phyloP scores from a whole-genome alignment of 139 green algal genomes.

The Ettlia oleoabundans region DNA sequence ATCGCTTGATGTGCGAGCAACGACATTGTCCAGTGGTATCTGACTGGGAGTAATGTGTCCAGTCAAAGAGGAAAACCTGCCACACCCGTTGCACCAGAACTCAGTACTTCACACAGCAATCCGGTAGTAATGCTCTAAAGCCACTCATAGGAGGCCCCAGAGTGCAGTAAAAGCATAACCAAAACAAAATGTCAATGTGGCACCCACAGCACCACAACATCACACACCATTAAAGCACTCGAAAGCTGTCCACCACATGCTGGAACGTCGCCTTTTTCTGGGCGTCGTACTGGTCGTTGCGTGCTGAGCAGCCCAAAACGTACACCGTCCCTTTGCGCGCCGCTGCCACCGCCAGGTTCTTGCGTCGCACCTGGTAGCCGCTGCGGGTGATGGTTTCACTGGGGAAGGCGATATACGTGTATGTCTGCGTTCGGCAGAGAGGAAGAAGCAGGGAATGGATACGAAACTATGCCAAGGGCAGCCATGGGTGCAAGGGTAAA shows the following conservation, averaged over 20 bases:
- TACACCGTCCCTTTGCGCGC: slow-evolving; percentile 32
- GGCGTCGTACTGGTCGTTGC: slow-evolving; percentile 67
- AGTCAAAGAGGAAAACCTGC: no score
- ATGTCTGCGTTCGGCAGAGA: slow-evolving; percentile 20
- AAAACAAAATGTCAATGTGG: no score
- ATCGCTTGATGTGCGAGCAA: no score
- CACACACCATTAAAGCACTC: slow-evolving; percentile 44
- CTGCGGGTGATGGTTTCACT: slow-evolving; percentile 68
- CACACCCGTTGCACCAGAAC: no score
- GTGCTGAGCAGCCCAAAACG: slow-evolving; percentile 47
- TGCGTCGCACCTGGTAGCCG: slow-evolving; percentile 72
- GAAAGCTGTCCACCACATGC: slow-evolving; percentile 63
- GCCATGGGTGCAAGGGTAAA: not conserved
- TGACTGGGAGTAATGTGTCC: no score
- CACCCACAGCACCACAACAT: no score
- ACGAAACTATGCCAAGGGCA: not conserved
- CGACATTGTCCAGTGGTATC: no score
- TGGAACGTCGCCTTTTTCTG: slow-evolving; percentile 61
- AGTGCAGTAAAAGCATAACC: no score
- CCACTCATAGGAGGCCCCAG: no score
- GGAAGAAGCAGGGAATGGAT: no score
- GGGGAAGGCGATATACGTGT: slow-evolving; percentile 72
- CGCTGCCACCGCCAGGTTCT: slow-evolving; percentile 66
- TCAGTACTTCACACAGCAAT: no score
- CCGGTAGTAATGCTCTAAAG: no score